Percentiles rank a stretch among this genome's conserved stretches.
phyloP scores from a whole-genome alignment of 768 basidiomycete genomes.

The Suillus paluster region DNA sequence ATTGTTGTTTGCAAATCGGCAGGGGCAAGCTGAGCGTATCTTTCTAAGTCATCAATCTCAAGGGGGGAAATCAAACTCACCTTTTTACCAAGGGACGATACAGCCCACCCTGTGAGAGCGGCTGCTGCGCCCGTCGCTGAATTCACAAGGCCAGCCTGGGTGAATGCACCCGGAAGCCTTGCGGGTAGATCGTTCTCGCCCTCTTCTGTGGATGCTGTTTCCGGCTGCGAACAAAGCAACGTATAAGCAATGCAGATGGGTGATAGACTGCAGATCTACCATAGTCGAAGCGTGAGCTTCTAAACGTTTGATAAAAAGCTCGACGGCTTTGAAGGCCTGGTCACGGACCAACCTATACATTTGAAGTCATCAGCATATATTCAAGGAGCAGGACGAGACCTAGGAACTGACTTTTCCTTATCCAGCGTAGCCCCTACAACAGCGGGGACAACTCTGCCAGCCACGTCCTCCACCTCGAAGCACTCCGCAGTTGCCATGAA shows the following conservation, averaged over 20 bases:
- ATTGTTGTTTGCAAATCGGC: slow-evolving; percentile 78
- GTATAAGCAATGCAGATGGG: neutral
- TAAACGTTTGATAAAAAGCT: slow-evolving; percentile 82
- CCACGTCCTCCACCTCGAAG: slow-evolving; percentile 87
- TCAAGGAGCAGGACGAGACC: neutral
- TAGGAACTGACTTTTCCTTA: slow-evolving; percentile 79
- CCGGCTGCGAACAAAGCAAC: slow-evolving; percentile 49
- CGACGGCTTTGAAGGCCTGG: slow-evolving; percentile 93
- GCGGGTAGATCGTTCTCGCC: slow-evolving; percentile 28
- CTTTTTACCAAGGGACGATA: slow-evolving; percentile 86
- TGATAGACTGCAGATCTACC: slow-evolving; percentile 51
- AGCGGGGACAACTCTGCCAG: slow-evolving; percentile 86
- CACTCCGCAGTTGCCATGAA: slow-evolving; percentile 94
- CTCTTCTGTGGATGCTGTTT: slow-evolving; percentile 50
- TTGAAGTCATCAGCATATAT: neutral
- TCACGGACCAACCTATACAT: slow-evolving; percentile 81
- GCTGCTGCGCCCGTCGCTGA: slow-evolving; percentile 91
- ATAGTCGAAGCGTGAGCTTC: slow-evolving; percentile 80
- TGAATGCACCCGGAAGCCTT: slow-evolving; percentile 35
- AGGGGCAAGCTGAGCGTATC: slow-evolving; percentile 57
- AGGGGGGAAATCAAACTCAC: slow-evolving; percentile 37
- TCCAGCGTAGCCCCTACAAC: slow-evolving; percentile 83
- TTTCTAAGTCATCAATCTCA: neutral
- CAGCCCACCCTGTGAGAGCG: slow-evolving; percentile 94
- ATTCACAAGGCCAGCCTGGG: slow-evolving; percentile 60